Base-by-base conservation (phyloP, 495 filamentous ascomycete species). In the Lepidopterella palustris region DNA sequence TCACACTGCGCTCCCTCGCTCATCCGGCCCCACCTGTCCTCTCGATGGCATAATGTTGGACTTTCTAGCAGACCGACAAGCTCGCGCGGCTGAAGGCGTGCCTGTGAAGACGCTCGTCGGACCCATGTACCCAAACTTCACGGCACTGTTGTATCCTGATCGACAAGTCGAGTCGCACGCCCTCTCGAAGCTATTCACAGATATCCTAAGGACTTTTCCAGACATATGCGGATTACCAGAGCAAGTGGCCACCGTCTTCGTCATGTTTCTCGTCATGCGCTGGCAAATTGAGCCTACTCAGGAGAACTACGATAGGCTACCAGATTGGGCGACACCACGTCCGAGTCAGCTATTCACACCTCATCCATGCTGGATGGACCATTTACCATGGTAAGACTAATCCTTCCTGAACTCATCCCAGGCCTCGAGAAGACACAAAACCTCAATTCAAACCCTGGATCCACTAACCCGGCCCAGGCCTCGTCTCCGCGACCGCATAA, bases 211-310 rank as follows among this genome's bases (percentile, higher is more conserved):
- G 39, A 84, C 82, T 23, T 91, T 92, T 61, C 87, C 89, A 0
- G 82, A 84, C 59, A 79, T 95, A 6, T 74, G 73, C 11, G 72
- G 73, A 2, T 77, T 92, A 0, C 89, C 90, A 4, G 89, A 92
- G 69, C 84, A 87, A 63, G 81, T 91, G 3, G 88, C 83, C 18
- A 80, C 90, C 5, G 76, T 92, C n/a, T 89, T 87, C 64, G 72
- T 80, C 67, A 92, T 91, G 88, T 92, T 92, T 70, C 79, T 90
- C 8, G 67, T 89, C 52, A 89, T 91, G 85, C 84, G 89, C 2
- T 95, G 88, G 88, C 83, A 86, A 65, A 84, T 95, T 23, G 77
- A 74, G 9, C 88, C 88, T 0, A 89, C 88, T 4, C 76, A 74
- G 47, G 85, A 87, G 61, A 91, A 88, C 72, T 90, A 86, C 68